Evolutionary conservation across 139 green algal genomes (phyloP).

Genomic region (Helicosporidium sp.): DNA sequence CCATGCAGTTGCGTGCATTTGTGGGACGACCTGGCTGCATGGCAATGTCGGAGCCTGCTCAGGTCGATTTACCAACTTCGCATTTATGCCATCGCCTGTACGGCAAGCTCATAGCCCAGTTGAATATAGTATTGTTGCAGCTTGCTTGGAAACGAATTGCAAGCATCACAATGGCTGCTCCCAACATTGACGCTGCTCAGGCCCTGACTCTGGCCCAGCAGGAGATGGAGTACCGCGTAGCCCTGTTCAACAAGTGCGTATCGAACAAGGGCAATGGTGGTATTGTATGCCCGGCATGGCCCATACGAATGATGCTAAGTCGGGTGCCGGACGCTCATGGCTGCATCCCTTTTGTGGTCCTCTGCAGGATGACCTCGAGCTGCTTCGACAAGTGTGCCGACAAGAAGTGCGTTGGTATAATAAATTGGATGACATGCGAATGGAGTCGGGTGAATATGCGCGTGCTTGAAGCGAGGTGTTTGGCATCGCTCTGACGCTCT

Average conservation of each 20-base stretch:
- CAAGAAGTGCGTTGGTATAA: constrained; percentile 38
- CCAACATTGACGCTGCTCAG: background rate
- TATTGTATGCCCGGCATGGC: background rate
- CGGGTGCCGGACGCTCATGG: background rate
- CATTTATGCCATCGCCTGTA: too few species aligned
- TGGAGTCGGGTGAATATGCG: background rate
- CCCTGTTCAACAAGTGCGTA: constrained; percentile 71
- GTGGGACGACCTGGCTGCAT: too few species aligned
- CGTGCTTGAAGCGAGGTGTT: too few species aligned
- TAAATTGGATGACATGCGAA: background rate
- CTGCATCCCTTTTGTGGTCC: background rate
- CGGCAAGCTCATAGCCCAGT: too few species aligned
- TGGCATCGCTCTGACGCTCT: too few species aligned
- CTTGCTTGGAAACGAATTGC: too few species aligned
- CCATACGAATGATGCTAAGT: background rate
- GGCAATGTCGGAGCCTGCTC: too few species aligned
- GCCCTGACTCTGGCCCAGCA: constrained; percentile 38
- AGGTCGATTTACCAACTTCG: too few species aligned
- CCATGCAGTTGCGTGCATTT: too few species aligned
- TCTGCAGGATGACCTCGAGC: constrained; percentile 56
- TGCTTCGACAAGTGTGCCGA: constrained; percentile 76
- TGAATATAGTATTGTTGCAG: too few species aligned
- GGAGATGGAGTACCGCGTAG: constrained; percentile 83
- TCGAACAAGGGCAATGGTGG: background rate
- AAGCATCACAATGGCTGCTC: too few species aligned